Percentiles rank a stretch among this genome's conserved stretches.
These are phyloP conservation scores for Penicillium nucicola DNA, from an alignment of 495 filamentous ascomycete species.

Conservation along the genomic window DNA sequence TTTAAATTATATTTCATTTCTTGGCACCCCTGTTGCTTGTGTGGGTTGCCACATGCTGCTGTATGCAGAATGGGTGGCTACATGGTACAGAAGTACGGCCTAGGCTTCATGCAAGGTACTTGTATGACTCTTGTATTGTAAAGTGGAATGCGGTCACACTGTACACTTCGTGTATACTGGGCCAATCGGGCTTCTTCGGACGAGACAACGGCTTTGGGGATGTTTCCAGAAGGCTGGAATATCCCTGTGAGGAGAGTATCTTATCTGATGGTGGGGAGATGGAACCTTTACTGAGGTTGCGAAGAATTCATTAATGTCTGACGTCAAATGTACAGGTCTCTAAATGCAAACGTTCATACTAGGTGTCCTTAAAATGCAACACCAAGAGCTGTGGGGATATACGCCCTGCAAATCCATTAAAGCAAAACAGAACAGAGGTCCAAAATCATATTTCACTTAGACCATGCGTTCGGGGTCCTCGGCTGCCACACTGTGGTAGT, in stretches of 20 bases:
- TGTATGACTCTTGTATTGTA: background rate
- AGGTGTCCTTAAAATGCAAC: slow-evolving; percentile 20
- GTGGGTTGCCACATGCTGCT: too few species aligned
- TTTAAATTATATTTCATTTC: too few species aligned
- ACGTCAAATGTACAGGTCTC: slow-evolving; percentile 24
- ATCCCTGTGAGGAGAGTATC: slow-evolving; percentile 1
- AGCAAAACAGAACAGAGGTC: slow-evolving; percentile 2
- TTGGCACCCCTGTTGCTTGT: too few species aligned
- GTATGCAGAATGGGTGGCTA: too few species aligned
- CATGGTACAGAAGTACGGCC: too few species aligned
- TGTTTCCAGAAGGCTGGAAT: background rate
- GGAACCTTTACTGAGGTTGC: background rate
- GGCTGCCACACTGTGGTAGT: slow-evolving; percentile 39
- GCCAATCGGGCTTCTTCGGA: background rate
- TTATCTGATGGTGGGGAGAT: slow-evolving; percentile 1
- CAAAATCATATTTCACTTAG: slow-evolving; percentile 9
- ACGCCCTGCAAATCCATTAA: background rate
- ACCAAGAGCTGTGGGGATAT: slow-evolving; percentile 19
- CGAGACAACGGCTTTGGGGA: background rate
- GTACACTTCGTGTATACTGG: too few species aligned
- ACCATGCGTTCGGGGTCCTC: slow-evolving; percentile 36
- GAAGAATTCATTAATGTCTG: slow-evolving; percentile 17
- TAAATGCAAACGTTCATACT: slow-evolving; percentile 19
- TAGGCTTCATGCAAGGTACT: too few species aligned
- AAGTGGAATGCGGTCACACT: background rate